These are phyloP conservation scores for Aspergillus sp. DNA, from an alignment of 2,329 filamentous ascomycete genomes.

Conservation along the genomic window DNA sequence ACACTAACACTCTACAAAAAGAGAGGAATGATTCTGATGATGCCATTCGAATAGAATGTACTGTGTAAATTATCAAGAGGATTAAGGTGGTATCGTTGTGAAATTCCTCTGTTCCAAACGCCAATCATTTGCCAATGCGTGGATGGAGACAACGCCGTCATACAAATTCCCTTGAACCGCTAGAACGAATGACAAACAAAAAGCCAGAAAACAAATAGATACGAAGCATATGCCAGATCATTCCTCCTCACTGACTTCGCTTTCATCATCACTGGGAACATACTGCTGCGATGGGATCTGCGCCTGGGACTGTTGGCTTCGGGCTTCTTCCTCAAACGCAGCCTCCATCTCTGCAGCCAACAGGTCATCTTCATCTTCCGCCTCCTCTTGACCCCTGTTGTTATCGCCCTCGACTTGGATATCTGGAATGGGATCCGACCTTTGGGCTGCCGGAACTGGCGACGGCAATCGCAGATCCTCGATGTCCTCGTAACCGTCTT, in stretches of 20 bases:
- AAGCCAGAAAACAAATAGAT: conserved; percentile 1
- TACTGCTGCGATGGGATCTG: conserved; percentile 29
- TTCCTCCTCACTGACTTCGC: conserved; percentile 67
- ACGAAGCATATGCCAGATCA: conserved; percentile 29
- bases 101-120: conserved; percentile 3
- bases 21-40: not conserved
- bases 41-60: not conserved
- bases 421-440: conserved; percentile 15
- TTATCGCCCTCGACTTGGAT: conserved; percentile 31
- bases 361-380: conserved; percentile 48
- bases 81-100: conserved; percentile 17
- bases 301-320: conserved; percentile 31
- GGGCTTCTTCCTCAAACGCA: conserved; percentile 49
- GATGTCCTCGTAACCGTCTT: conserved; percentile 41
- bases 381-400: conserved; percentile 16
- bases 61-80: not conserved
- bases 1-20: not conserved
- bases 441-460: conserved; percentile 27
- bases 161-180: not conserved
- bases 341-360: conserved; percentile 60
- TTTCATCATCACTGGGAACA: conserved; percentile 54
- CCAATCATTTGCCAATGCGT: conserved; percentile 12
- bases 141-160: conserved; percentile 7
- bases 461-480: conserved; percentile 39
- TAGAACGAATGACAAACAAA: not conserved